Conservation (phyloP, 495 filamentous ascomycete genomes). For the Aspergillus incahuasiensis region DNA sequence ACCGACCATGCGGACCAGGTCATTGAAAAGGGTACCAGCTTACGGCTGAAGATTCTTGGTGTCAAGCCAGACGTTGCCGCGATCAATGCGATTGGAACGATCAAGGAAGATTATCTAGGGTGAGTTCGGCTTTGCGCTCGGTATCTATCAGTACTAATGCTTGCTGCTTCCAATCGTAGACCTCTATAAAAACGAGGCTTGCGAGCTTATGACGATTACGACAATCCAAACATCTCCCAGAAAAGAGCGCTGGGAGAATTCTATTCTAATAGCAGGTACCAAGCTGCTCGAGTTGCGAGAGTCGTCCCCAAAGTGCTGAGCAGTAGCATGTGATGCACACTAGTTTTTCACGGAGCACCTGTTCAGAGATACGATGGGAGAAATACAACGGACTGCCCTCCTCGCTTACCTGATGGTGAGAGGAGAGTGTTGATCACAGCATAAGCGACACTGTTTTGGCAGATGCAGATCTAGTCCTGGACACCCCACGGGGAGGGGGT, state of each 20-base stretch:
- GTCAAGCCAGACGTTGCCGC: conserved; percentile 84
- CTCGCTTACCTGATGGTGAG: not conserved
- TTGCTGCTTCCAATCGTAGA: conserved; percentile 17
- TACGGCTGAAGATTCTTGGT: conserved; percentile 90
- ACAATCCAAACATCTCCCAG: conserved; percentile 11
- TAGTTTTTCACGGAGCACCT: not conserved
- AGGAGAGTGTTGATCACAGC: not conserved
- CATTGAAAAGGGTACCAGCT: conserved; percentile 87
- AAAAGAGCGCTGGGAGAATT: not conserved
- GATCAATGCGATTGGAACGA: conserved; percentile 95
- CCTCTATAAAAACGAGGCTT: conserved; percentile 30
- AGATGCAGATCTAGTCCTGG: not conserved
- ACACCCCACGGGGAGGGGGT: not conserved
- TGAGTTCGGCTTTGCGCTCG: conserved; percentile 20
- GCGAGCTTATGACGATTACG: conserved; percentile 1
- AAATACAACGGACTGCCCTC: not conserved
- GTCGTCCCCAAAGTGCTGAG: not conserved
- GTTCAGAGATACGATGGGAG: not conserved
- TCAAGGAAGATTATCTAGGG: conserved; percentile 76
- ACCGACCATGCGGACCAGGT: conserved; percentile 85
- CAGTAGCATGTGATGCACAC: not conserved
- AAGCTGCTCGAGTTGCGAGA: not conserved
- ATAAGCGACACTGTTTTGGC: not conserved
- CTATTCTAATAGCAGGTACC: not conserved
- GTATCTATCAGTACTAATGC: conserved; percentile 4